Conservation (phyloP, 805 yeast genomes). For the Candida succiphila region DNA sequence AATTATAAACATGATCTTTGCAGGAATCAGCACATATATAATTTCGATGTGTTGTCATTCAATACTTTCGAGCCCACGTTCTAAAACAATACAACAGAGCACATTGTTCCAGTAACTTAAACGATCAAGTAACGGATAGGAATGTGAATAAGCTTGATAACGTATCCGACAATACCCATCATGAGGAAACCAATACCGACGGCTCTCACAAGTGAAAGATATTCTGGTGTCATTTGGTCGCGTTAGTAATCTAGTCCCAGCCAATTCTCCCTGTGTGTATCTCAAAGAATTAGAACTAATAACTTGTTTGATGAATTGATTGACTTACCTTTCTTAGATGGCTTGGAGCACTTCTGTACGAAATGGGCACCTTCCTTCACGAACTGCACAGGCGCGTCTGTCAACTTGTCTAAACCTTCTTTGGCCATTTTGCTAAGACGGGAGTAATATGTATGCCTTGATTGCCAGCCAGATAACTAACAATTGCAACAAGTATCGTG, state of each 20-base stretch:
- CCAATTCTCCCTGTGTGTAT: no score
- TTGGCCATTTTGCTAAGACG: slow-evolving; percentile 24
- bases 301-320: not conserved
- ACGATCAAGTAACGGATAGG: slow-evolving; percentile 95
- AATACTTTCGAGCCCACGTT: no score
- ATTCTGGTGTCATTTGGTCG: slow-evolving; percentile 49
- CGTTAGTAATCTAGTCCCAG: not conserved
- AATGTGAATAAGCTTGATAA: slow-evolving; percentile 87
- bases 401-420: slow-evolving; percentile 48
- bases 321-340: slow-evolving; percentile 62
- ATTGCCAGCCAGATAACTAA: no score
- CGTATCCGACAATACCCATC: slow-evolving; percentile 97
- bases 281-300: not conserved
- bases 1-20: no score
- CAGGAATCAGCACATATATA: no score
- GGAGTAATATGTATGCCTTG: no score
- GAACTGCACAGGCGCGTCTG: slow-evolving; percentile 86
- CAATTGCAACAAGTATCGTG: no score
- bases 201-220: slow-evolving; percentile 80
- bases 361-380: slow-evolving; percentile 86
- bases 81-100: no score
- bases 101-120: no score
- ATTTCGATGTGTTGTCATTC: no score
- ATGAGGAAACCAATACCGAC: slow-evolving; percentile 95
- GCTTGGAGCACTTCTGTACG: slow-evolving; percentile 87